Base-by-base conservation (phyloP, 164 flowering plant genomes). In the Liriodendron chinense region DNA sequence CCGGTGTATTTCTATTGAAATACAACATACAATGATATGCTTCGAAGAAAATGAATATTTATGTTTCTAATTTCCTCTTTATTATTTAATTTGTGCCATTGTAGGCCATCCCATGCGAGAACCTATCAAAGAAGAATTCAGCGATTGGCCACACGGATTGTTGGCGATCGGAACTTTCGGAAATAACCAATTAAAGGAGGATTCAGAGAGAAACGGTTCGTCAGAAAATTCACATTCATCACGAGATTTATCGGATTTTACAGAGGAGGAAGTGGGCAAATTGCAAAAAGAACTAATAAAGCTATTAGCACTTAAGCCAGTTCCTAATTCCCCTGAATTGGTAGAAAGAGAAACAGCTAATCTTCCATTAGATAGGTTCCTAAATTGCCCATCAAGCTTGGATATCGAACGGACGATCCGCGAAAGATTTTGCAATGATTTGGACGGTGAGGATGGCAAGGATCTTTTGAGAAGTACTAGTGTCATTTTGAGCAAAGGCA, bases 91-190 rank as follows among this genome's bases (percentile, higher is more conserved):
- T 77, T n/a, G 5, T 64, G 28, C 14, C 8, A 24, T 25, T 61
- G 49, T 64, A 93, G 98, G 83, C 78, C 83, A 73, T 47, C 22
- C 22, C 48, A 81, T 79, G 79, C 90, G 85, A 75, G 91, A 89
- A 73, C 65, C 83, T 72, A 57, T 66, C 59, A 87, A 83, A 47
- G 97, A 91, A 74, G 96, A 94, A 72, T 92, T 91, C 82, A 89
- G 86, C 70, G 98, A 93, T 68, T 94, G 98, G 98, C 98, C 96
- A 34, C 87, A 89, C 28, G 93, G 86, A 16, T 72, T 94, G 69
- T 86, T 93, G 20, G 84, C 98, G 25, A 94, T 94, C 10, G 98
- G 98, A 22, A 94, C 98, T 8, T 92, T 94, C 56, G 94, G 96
- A 1, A 89, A 85, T 78, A 88, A 74, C 18, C 84, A 84, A 14